Base-by-base conservation (phyloP, 73 alveolate species). In the Stentor roeselii region DNA sequence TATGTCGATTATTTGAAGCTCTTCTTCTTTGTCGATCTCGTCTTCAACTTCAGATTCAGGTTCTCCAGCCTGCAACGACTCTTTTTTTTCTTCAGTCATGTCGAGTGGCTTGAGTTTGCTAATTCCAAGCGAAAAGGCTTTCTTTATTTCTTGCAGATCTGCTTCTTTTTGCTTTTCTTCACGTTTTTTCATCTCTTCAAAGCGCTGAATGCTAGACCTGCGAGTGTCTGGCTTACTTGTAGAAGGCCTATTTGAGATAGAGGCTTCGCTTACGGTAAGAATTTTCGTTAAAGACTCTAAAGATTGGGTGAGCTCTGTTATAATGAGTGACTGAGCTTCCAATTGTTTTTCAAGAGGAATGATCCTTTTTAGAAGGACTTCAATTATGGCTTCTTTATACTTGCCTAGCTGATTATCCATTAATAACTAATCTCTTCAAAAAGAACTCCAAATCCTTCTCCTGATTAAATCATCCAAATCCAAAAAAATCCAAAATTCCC, bases 81-180 rank as follows among this genome's bases (percentile, higher is more conserved):
- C 67, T 50, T 50, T 50, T 11, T 50, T 50, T 21, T 50, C 67
- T 11, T 50, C 67, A 21, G 21, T 50, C 21, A n/a, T n/a, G n/a
- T n/a, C n/a, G n/a, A n/a, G n/a, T n/a, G n/a, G n/a, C n/a, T 50
- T 50, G 30, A 50, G 21, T 50, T 50, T 6, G 21, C 67, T 50
- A 50, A 50, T 50, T 21, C 67, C 67, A 50, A 50, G 6, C 67
- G 6, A 6, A 50, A 50, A 50, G 30, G 67, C 67, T 50, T 50
- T 50, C 21, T 50, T 50, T 50, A 50, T 50, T 21, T 50, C 67
- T 50, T 50, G 6, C 67, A 50, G 21, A 50, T 50, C 67, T 50
- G 67, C 67, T 50, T 50, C 67, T 50, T 50, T 50, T 50, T 50
- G 6, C 67, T 50, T 50, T 50, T 50, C 67, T 50, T 50, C 67